Conservation (phyloP, 2,329 filamentous ascomycete genomes). For the Pyrenophora teres region DNA sequence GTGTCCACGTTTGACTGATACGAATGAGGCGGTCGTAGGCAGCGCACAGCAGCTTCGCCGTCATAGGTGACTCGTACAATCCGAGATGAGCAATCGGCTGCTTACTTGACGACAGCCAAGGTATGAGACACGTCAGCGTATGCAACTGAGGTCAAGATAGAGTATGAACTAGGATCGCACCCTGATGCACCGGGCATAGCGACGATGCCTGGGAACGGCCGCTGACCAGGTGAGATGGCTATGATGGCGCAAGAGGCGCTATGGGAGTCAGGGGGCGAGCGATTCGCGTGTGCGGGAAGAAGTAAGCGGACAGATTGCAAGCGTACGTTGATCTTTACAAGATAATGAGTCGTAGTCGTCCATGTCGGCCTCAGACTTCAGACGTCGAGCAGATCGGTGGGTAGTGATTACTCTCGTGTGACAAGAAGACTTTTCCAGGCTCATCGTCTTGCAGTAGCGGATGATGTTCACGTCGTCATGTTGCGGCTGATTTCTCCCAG, state of each 20-base stretch:
- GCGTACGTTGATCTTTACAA: neutral
- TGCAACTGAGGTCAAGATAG: constrained; percentile 10
- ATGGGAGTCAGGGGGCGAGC: constrained; percentile 3
- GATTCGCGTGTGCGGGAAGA: constrained; percentile 9
- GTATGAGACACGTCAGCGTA: neutral
- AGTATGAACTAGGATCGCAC: constrained; percentile 6
- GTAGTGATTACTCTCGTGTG: neutral
- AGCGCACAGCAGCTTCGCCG: too few species aligned
- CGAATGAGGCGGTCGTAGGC: too few species aligned
- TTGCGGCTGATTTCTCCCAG: neutral
- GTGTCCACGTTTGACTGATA: too few species aligned
- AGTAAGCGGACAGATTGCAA: neutral
- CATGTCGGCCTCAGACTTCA: neutral
- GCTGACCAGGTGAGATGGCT: constrained; percentile 8
- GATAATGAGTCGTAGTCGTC: neutral
- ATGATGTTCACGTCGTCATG: neutral
- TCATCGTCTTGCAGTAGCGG: constrained; percentile 9
- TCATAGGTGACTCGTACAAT: too few species aligned
- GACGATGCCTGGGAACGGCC: constrained; percentile 2
- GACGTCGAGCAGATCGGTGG: neutral
- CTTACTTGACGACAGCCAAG: too few species aligned
- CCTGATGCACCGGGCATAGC: neutral
- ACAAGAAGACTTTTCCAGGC: neutral
- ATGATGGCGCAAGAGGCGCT: constrained; percentile 12
- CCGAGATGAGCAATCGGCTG: too few species aligned